Base-by-base conservation (phyloP, 441 rosid species). In the Macaranga tanarius region DNA sequence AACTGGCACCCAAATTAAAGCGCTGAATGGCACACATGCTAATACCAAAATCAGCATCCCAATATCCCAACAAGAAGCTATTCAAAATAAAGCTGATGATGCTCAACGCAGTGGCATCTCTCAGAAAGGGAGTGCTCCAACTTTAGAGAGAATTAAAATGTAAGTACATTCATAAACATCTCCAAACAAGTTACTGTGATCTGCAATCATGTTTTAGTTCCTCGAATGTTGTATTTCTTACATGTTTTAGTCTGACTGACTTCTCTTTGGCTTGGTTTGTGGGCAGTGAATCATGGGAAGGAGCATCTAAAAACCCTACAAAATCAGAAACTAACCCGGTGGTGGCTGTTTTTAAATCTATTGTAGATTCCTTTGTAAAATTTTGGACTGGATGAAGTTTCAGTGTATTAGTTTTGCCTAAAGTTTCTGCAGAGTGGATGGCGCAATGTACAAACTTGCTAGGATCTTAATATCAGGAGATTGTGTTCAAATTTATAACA, bases 281-380 rank as follows among this genome's bases (percentile, higher is more conserved):
- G 66, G 57, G 79, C 95, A 95, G 99, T 26, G 86, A 87, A 81
- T 84, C 99, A 15, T 86, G 98, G 94, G 82, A 87, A 81, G 89
- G 70, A 28, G 67, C 83, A 38, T 79, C 93, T 1, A 85, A 77
- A 63, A 76, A 59, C 57, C 71, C 76, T 65, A 64, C 72, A 10
- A 76, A 72, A 67, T 31, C 54, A 1, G 84, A 86, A 77, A 82
- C 76, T 25, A 88, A 84, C 79, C 90, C 92, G 20, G 63, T 95
- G 51, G 67, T 75, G 79, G 87, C 82, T 22, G 71, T 82, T 75
- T 79, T 93, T 67, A 89, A 86, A 80, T 82, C 86, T 4, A 79
- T 90, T 26, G 12, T 93, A 7, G 60, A 81, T 42, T 88, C 97
- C 26, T 84, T 91, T 38, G 50, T 86, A 72, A 95, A 88, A 80